A percentile compares a stretch with the other conserved stretches of the same genome.
These are phyloP conservation scores for Escallonia rubra DNA, from an alignment of 129 eudicot genomes.

Conservation along the genomic window DNA sequence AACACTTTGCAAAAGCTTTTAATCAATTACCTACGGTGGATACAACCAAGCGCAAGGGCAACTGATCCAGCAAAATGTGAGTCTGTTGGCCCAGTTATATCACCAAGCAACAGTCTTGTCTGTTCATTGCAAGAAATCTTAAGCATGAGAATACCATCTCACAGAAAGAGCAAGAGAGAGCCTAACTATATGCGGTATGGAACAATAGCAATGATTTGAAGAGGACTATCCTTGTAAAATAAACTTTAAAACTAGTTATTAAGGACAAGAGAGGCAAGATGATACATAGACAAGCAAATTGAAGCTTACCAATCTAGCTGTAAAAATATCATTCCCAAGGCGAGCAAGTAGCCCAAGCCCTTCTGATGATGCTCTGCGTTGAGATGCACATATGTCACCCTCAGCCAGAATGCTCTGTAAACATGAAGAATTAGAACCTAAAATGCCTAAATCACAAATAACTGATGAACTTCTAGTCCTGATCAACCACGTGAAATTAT, in stretches of 20 bases:
- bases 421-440: constrained; percentile 1
- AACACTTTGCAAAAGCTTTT: constrained; percentile 3
- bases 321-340: constrained; percentile 82
- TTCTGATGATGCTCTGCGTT: constrained; percentile 96
- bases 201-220: background rate
- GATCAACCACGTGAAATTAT: constrained; percentile 5
- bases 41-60: constrained; percentile 92
- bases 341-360: constrained; percentile 94
- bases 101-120: constrained; percentile 72
- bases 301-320: constrained; percentile 84
- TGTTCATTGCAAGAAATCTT: constrained; percentile 27
- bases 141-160: constrained; percentile 2
- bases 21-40: constrained; percentile 75
- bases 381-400: constrained; percentile 87
- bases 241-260: background rate
- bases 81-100: constrained; percentile 48
- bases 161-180: background rate
- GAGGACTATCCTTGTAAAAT: background rate
- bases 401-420: constrained; percentile 86
- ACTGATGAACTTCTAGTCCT: background rate
- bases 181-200: background rate
- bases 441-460: constrained; percentile 2
- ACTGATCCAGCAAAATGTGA: constrained; percentile 79
- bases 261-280: constrained; percentile 2
- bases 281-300: background rate